Base-by-base conservation (phyloP, 495 filamentous ascomycete species). In the Trichoderma virens region DNA sequence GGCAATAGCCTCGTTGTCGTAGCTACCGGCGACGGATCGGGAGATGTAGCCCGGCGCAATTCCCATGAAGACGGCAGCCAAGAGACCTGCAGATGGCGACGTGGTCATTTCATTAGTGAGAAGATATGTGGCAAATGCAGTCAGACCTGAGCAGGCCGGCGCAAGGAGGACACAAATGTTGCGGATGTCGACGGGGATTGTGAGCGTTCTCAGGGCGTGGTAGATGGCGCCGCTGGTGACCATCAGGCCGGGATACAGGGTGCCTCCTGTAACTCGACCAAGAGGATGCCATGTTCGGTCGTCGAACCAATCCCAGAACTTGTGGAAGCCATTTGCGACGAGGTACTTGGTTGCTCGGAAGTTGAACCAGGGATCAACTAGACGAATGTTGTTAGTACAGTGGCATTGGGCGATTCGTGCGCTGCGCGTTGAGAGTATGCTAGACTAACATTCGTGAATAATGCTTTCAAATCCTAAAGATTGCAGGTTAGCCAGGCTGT, bases 361-460 rank as follows among this genome's bases (percentile, higher is more conserved):
- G 78, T 99, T 99, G 78, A 99, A 99, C 95, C 95, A 99, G n/a
- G 95, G 95, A 77, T 99, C 94, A 78, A 98, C 94, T 98, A 69
- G 39, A 59, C 20, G 27, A 16, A 11, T 30, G 30, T 45, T 14
- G 67, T 51, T 43, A 27, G 59, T 43, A 16, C 38, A 20, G 20
- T 23, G 25, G 20, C 4, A 20, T 41, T n/a, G 35, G 60, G 32
- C 34, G 67, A 35, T 8, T 16, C 27, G 30, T 64, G 7, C 16
- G 60, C 20, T 35, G 16, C 59, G 35, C 31, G 27, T 30, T 59
- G 45, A 63, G 31, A 31, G 38, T n/a, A 35, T 62, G 60, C 59
- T 61, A n/a, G n/a, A 61, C 91, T 72, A 76, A 97, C 94, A 98
- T 84, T 98, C 94, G 79, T 98, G 94, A 73, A 99, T 99, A 74